Evolutionary conservation across 2,329 filamentous ascomycete genomes (phyloP), one percentile per base, ranked within the genome.

Genomic region (Cladosporium cucumerinum): DNA sequence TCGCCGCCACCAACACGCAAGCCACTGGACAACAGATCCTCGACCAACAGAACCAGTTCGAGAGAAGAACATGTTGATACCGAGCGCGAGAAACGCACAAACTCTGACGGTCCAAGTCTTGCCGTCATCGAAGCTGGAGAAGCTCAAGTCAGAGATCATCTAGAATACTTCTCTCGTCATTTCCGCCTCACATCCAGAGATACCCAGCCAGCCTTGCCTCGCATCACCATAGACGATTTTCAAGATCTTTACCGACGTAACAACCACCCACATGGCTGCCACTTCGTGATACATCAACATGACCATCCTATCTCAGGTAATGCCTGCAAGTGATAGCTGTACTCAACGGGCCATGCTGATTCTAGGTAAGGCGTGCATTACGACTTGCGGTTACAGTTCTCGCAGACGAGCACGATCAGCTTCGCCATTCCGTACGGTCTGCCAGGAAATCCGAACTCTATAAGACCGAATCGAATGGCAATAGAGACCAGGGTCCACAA

Each of bases 241-340:
- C 66, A 72, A 26, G 70, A 76, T 3, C 72, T 86, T 2, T 86
- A 85, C 70, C 70, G 71, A n/a, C 74, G 78, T 12, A 85, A 84
- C 67, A 73, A 79, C 58, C 76, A 81, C 64, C 63, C 73, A 0
- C 66, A 80, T 51, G 84, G 84, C 10, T 75, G 76, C 25, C 77
- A 80, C 43, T 91, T 91, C 71, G 85, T 91, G 60, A 82, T 91
- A 43, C 88, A 91, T 73, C 88, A 92, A 72, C 88, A 92, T 72
- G 88, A 90, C 71, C 89, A 91, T 72, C 89, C 89, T 1, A 74
- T 89, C 51, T 87, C 89, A 11, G 88, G 89, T 26, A 71, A 30
- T 21, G 21, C 36, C 57, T 63, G 18, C 26, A 39, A 55, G 21
- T 3, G 39, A 49, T 26, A 65, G 57, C 43, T 28, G 21, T 21